A percentile compares a stretch with the other conserved stretches of the same genome.
Evolutionary conservation across 805 yeast genomes (phyloP).

Genomic region (Alloascoidea africana): DNA sequence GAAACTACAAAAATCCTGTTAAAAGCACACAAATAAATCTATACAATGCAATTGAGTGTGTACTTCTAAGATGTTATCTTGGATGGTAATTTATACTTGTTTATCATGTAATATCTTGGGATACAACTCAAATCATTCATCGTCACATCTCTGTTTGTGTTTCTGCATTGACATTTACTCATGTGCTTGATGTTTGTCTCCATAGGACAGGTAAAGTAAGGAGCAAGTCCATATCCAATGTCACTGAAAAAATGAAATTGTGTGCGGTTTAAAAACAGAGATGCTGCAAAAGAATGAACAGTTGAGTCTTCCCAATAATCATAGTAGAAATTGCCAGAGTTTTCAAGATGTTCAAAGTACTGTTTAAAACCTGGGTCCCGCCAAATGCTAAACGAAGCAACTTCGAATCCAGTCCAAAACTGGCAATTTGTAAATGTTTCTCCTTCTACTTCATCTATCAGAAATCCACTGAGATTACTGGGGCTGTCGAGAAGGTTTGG

Average conservation of each 20-base stretch:
- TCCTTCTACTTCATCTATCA: constrained; percentile 44
- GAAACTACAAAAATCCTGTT: no score
- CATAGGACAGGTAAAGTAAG: constrained; percentile 24
- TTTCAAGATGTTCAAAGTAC: constrained; percentile 62
- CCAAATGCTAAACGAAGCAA: constrained; percentile 65
- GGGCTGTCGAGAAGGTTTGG: constrained; percentile 48
- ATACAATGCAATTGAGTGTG: no score
- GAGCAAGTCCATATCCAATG: constrained; percentile 73
- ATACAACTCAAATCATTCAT: not conserved
- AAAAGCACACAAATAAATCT: no score
- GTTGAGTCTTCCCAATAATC: constrained; percentile 91
- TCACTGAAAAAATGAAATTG: constrained; percentile 72
- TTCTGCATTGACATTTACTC: not conserved
- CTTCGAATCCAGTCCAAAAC: constrained; percentile 86
- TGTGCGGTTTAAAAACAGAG: constrained; percentile 57
- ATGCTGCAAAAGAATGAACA: constrained; percentile 76
- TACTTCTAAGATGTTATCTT: no score
- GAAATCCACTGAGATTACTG: constrained; percentile 39
- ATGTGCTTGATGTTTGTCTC: not conserved
- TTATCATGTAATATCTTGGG: constrained; percentile 1
- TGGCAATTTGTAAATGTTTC: constrained; percentile 66
- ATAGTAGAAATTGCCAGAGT: constrained; percentile 83
- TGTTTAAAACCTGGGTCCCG: constrained; percentile 51
- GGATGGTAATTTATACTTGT: no score
- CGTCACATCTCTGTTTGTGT: not conserved